A percentile compares a stretch with the other conserved stretches of the same genome.
phyloP scores from a whole-genome alignment of 2,329 filamentous ascomycete genomes.

The Cladophialophora exuberans region DNA sequence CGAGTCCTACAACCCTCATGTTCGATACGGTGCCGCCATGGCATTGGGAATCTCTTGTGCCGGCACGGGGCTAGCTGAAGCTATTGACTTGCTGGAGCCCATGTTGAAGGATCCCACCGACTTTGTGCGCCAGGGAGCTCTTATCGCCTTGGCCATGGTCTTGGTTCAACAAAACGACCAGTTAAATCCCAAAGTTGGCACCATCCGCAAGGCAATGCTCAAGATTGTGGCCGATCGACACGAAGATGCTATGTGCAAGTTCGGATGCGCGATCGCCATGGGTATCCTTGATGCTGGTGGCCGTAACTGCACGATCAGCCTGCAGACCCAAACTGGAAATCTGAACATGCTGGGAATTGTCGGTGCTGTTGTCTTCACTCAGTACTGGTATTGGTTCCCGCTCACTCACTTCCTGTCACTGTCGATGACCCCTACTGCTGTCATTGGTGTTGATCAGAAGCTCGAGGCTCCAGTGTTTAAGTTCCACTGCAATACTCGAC shows the following conservation, averaged over 20 bases:
- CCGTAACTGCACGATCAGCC: constrained; percentile 95
- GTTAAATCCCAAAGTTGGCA: constrained; percentile 94
- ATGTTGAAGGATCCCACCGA: constrained; percentile 99
- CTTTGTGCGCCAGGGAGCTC: constrained; percentile 93
- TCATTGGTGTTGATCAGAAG: constrained; percentile 92
- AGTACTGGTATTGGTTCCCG: constrained; percentile 99
- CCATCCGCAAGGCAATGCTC: constrained; percentile 88
- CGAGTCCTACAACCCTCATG: constrained; percentile 98
- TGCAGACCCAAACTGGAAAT: constrained; percentile 97
- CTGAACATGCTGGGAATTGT: constrained; percentile 98
- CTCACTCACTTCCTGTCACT: constrained; percentile 96
- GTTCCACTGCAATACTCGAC: constrained; percentile 91
- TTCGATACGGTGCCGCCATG: constrained; percentile 97
- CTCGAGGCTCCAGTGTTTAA: constrained; percentile 93
- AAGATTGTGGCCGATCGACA: constrained; percentile 94
- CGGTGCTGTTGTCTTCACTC: constrained; percentile 96
- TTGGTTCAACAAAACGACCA: constrained; percentile 99
- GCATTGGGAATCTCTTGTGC: constrained; percentile 97
- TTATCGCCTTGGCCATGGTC: constrained; percentile 96
- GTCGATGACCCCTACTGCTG: constrained; percentile 93
- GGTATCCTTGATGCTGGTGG: constrained; percentile 98
- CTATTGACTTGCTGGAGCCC: constrained; percentile 92
- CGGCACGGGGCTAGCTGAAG: constrained; percentile 92
- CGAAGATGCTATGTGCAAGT: constrained; percentile 99
- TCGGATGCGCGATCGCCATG: constrained; percentile 88